These are phyloP conservation scores for Monilinia fructicola DNA, from an alignment of 2,329 filamentous ascomycete species.

Conservation along the genomic window DNA sequence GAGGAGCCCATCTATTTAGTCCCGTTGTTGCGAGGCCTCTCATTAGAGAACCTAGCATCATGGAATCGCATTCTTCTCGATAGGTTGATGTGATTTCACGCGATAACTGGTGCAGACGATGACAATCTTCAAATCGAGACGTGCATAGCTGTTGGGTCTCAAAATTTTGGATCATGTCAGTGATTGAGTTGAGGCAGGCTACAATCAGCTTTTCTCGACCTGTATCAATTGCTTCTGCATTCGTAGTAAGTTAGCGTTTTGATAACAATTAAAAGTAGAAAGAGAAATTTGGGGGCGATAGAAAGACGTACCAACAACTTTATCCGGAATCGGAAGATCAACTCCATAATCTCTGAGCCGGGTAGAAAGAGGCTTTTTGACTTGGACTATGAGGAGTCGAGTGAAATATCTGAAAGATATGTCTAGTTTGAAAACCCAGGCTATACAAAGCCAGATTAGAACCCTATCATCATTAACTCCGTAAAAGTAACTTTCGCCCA, in stretches of 20 bases:
- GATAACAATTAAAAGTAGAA: background rate
- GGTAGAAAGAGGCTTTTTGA: background rate
- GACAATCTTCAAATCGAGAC: background rate
- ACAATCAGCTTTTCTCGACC: background rate
- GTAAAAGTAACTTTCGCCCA: background rate
- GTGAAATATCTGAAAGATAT: background rate
- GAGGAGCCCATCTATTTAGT: background rate
- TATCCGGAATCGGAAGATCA: background rate
- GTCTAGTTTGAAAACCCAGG: background rate
- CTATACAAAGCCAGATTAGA: background rate
- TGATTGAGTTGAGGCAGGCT: background rate
- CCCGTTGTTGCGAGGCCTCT: background rate
- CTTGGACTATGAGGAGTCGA: background rate
- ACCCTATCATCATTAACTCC: background rate
- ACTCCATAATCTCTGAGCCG: background rate
- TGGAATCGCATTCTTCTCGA: background rate
- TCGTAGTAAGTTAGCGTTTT: background rate
- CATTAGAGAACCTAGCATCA: background rate
- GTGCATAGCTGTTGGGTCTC: background rate
- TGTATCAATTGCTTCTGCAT: background rate
- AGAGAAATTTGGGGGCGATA: background rate
- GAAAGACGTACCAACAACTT: background rate
- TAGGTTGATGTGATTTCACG: background rate
- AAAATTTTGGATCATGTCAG: background rate
- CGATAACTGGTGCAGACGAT: fast-evolving